Evolutionary conservation across 2,329 filamentous ascomycete species (phyloP), one percentile per base, ranked within the genome.

Genomic region (Pseudogymnoascus sp.): DNA sequence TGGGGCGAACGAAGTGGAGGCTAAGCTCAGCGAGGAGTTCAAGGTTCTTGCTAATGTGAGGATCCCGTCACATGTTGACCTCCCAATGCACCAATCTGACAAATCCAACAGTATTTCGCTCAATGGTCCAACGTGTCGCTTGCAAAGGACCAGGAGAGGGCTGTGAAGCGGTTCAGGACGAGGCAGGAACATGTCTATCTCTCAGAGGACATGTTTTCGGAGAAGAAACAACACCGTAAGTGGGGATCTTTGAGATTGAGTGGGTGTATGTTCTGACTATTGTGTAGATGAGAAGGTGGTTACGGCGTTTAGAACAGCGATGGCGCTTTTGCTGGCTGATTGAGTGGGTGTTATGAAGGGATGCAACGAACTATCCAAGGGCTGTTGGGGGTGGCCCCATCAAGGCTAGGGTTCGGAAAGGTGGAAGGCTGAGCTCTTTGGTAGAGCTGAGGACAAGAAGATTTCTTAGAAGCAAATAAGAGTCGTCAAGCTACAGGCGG

Each of bases 111-210:
- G 91, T 89, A 89, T 72, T 96, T 96, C 73, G 81, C 82, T 63
- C 77, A 86, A 37, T 97, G 92, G 92, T 89, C 90, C 23, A 80
- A 87, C 19, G 84, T 89, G 11, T 88, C 89, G 82, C 86, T 33
- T 76, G 43, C 80, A 10, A 86, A 90, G 65, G 92, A 96, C 73
- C 86, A 89, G 62, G 86, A 88, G 64, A 83, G 92, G 62, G 89
- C 90, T 23, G 80, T 85, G 66, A 93, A 93, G 74, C 85, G 92
- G 88, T 88, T 96, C 52, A 89, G 88, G 70, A 97, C 92, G 2
- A 86, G 92, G 65, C 85, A 88, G 72, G 80, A 85, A 65, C 89
- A 88, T 72, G 90, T 96, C 31, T 84, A 88, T 65, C 79, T 91
- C 45, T 84, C 88, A 0, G 92, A 96, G 72, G 78, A 84, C 39